A percentile compares a stretch with the other conserved stretches of the same genome.
Conservation (phyloP, 1,139 yeast genomes). For the Lodderomyces theae region DNA sequence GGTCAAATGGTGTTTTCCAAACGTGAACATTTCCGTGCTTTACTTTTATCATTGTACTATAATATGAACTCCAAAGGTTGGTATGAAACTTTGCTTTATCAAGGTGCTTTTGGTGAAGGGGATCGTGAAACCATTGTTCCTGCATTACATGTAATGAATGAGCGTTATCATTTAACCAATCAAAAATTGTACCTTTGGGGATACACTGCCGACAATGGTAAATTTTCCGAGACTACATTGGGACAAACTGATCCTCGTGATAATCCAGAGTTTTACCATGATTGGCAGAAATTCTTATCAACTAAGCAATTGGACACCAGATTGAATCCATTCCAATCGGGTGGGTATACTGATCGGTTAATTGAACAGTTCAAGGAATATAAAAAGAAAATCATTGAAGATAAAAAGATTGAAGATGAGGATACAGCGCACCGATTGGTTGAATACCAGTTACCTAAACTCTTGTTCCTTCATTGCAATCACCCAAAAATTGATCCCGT, state of each 20-base stretch:
- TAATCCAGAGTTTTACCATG: conserved; percentile 20
- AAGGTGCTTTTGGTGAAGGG: conserved; percentile 39
- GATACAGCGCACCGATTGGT: conserved; percentile 11
- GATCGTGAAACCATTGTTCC: conserved; percentile 42
- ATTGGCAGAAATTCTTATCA: conserved; percentile 30
- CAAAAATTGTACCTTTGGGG: conserved; percentile 27
- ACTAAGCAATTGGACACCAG: conserved; percentile 24
- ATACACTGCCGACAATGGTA: conserved; percentile 19
- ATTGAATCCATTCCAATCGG: conserved; percentile 31
- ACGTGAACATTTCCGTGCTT: conserved; percentile 27
- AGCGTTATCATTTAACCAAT: conserved; percentile 30
- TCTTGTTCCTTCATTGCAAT: conserved; percentile 41
- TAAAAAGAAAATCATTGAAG: conserved; percentile 13
- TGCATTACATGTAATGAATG: conserved; percentile 36
- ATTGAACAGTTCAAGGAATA: conserved; percentile 21
- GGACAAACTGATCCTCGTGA: conserved; percentile 35
- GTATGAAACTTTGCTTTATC: conserved; percentile 33
- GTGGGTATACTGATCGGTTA: conserved; percentile 23
- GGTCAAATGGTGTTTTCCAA: conserved; percentile 39
- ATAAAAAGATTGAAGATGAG: conserved; percentile 13
- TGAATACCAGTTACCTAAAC: conserved; percentile 22
- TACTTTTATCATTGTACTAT: conserved; percentile 33
- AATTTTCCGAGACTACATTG: conserved; percentile 29
- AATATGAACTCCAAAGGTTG: conserved; percentile 27
- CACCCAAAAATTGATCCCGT: conserved; percentile 41